phyloP scores from a whole-genome alignment of 495 filamentous ascomycete species.

The Neohortaea acidophila region DNA sequence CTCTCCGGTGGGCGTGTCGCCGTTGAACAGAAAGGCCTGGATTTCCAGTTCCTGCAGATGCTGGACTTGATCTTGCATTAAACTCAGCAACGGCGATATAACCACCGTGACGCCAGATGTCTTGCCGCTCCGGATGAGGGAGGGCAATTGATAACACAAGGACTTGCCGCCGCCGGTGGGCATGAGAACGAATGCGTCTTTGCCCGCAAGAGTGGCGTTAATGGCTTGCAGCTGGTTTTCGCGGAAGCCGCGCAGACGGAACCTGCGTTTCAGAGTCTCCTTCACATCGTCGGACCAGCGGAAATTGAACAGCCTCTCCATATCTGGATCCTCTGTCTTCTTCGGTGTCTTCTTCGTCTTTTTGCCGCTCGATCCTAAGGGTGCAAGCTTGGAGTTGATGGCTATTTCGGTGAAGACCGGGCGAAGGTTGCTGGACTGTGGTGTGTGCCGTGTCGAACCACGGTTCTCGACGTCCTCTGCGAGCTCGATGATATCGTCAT shows the following conservation, averaged over 20 bases:
- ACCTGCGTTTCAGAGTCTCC: constrained; percentile 57
- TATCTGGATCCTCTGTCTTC: constrained; percentile 3
- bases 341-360: constrained; percentile 2
- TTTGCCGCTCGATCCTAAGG: constrained; percentile 19
- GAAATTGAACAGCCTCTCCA: constrained; percentile 24
- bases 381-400: constrained; percentile 32
- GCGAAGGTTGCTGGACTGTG: neutral
- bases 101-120: constrained; percentile 83
- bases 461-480: constrained; percentile 41
- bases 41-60: constrained; percentile 65
- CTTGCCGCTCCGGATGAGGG: constrained; percentile 63
- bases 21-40: constrained; percentile 59
- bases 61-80: constrained; percentile 91
- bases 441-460: constrained; percentile 18
- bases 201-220: constrained; percentile 73
- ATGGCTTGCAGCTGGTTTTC: constrained; percentile 91
- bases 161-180: constrained; percentile 96
- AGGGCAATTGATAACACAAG: constrained; percentile 88
- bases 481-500: constrained; percentile 53
- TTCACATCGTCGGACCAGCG: constrained; percentile 81
- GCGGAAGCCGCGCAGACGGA: constrained; percentile 70
- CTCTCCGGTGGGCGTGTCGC: constrained; percentile 45
- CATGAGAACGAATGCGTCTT: constrained; percentile 91
- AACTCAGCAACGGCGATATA: constrained; percentile 79
- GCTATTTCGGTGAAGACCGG: constrained; percentile 39